Base-by-base conservation (phyloP, 2,329 filamentous ascomycete species). In the Alternaria alternata region DNA sequence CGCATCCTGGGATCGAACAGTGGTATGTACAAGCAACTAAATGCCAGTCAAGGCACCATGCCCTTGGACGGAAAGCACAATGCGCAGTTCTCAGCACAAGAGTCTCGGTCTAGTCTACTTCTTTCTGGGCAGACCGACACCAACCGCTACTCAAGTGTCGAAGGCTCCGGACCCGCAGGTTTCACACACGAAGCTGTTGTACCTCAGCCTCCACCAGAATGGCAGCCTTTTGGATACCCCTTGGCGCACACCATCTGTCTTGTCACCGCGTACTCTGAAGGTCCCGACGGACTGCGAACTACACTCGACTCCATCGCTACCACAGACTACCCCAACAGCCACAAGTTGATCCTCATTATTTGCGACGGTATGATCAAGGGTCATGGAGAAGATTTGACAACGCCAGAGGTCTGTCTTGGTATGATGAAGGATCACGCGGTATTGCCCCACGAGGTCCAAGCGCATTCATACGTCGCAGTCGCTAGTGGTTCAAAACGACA, bases 321-420 rank as follows among this genome's bases (percentile, higher is more conserved):
- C 80, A 99, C 95, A 3, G 96, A 99, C 79, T 99, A 99, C 72
- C 95, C 95, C 51, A 99, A 99, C 85, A 98, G 94, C 78, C 96
- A 99, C 86, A 99, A 99, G 81, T 88, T 94, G 28, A 95, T 99
- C 70, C 86, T 99, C 61, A 92, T 97, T 71, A 92, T 99, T 71
- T 99, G 95, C 81, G 95, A 99, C 78, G 95, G 95, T 81, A 87
- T 98, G 75, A 97, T 99, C 84, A 97, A 97, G 82, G 96, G 96
- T 68, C 88, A 96, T 73, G 95, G 96, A 49, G 95, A 99, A 80
- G 82, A 85, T 8, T 82, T 91, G 71, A 91, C 93, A 4, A 99
- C 95, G 0, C 95, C 95, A 1, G 95, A 99, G 12, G 92, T 96
- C 69, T 90, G 91, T 67, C 82, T 99, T 57, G 85, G 88, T 72